Evolutionary conservation across 441 rosid genomes (phyloP), one percentile per base, ranked within the genome.

Genomic region (Kokia cookei): DNA sequence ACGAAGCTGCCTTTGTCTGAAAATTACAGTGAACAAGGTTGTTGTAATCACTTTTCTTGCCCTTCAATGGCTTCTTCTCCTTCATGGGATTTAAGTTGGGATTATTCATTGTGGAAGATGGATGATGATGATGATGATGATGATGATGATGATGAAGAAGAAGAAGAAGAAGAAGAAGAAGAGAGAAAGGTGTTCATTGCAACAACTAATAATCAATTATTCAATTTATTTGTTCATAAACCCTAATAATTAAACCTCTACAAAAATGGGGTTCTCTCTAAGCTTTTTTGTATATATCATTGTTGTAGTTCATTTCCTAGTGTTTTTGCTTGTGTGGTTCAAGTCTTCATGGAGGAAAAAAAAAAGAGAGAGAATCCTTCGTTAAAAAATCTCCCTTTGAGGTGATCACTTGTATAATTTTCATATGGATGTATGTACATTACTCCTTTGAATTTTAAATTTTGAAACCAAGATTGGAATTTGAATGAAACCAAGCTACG

Each of bases 21-120:
- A 53, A 86, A 82, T 32, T 87, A 84, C 70, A 77, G 79, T 59
- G 88, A 83, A 81, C 83, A 82, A 76, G 85, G 81, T 53, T 32
- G 7, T 32, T 74, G 83, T 74, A 82, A 79, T 64, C 6, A 32
- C 7, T 86, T 91, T 65, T 63, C 84, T 55, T 85, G 77, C 76
- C 90, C 89, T 76, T 74, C 80, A 29, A 63, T 88, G 54, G 80
- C 80, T 66, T 88, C 80, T 66, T 87, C 95, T 70, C 97, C 91
- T 7, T 14, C 85, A 45, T 88, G 89, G 97, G 97, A 89, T 27
- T 83, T 81, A 74, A 69, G 80, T 53, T 69, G 85, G 66, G 91
- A 88, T 77, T 77, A 88, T 76, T 76, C 87, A 4, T 79, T 90
- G 2, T 93, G 98, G 98, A 86, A 71, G 75, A 82, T 86, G 75